Base-by-base conservation (phyloP, 306 rosid species). In the Quercus cerris region DNA sequence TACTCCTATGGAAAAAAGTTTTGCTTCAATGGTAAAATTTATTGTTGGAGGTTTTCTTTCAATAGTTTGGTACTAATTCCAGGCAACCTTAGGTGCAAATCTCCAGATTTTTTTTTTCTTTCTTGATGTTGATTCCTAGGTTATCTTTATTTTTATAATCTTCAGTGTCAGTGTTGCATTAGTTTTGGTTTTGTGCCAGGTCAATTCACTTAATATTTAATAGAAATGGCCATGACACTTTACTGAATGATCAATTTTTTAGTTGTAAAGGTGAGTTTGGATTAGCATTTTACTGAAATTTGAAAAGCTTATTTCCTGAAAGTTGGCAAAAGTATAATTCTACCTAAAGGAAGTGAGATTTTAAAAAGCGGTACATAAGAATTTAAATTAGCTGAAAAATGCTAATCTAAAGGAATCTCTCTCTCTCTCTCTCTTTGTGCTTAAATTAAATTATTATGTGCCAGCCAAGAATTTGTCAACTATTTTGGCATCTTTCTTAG, bases 401-500 rank as follows among this genome's bases (percentile, higher is more conserved):
- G 46, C 46, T 8, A 38, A 38, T 38, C 46, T 0, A 7, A 38
- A 38, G 11, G 46, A 11, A 38, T 46, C 52, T 46, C 14, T 46
- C 52, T 44, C 27, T 35, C 17, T 35, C 22, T 27, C 14, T 35
- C 15, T 51, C 25, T 72, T 35, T 59, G 44, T 35, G 58, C 20
- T 81, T 33, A 69, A 4, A 19, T 61, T 54, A 20, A 58, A 80
- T 71, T 72, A 30, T 62, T 46, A 23, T 31, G 74, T 49, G 25
- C 46, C 54, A 49, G 13, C 69, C 66, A 57, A 23, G 54, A 64
- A 70, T 81, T 74, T 78, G 33, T 78, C 30, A 54, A 46, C 52
- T 70, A 12, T 66, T 55, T 56, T 78, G 73, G 13, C 68, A 31
- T 18, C 44, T 61, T 70, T 73, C 77, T 70, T 77, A 94, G 98